These are phyloP conservation scores for Claviceps purpurea DNA, from an alignment of 2,329 filamentous ascomycete species.

Conservation along the genomic window DNA sequence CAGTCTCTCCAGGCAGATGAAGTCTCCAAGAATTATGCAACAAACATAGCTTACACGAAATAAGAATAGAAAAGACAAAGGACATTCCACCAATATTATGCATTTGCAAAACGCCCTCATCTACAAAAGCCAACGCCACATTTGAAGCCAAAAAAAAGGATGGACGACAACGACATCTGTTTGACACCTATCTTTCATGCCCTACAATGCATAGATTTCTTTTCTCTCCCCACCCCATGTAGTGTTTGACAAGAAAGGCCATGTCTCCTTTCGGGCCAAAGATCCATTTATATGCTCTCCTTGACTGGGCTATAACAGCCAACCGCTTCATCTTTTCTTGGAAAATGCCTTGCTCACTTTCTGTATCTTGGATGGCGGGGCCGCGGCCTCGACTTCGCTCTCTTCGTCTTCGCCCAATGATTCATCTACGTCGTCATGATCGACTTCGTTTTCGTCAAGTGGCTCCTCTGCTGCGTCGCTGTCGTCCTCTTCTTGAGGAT, in stretches of 20 bases:
- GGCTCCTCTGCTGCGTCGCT: slow-evolving; percentile 34
- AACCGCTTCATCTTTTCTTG: slow-evolving; percentile 19
- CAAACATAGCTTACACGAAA: background rate
- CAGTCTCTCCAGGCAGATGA: too few relatives aligned
- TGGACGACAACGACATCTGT: background rate
- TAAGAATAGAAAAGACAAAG: background rate
- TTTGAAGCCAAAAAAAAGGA: background rate
- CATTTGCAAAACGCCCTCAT: background rate
- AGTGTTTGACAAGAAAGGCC: background rate
- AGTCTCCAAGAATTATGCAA: too few relatives aligned
- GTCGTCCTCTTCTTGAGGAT: slow-evolving; percentile 27
- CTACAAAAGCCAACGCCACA: slow-evolving; percentile 6
- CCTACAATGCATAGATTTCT: background rate
- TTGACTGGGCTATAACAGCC: background rate
- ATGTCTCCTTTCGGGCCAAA: background rate
- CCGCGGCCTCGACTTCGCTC: slow-evolving; percentile 34
- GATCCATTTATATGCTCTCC: background rate
- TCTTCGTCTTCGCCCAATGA: slow-evolving; percentile 43
- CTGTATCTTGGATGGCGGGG: slow-evolving; percentile 32
- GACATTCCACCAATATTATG: background rate
- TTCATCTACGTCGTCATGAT: slow-evolving; percentile 43
- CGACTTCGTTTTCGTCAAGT: slow-evolving; percentile 45
- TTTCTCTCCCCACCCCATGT: background rate
- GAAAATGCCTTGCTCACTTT: slow-evolving; percentile 24
- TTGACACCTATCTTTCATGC: background rate